phyloP scores from a whole-genome alignment of 345 rosid species.

The Eucalyptus virginea region DNA sequence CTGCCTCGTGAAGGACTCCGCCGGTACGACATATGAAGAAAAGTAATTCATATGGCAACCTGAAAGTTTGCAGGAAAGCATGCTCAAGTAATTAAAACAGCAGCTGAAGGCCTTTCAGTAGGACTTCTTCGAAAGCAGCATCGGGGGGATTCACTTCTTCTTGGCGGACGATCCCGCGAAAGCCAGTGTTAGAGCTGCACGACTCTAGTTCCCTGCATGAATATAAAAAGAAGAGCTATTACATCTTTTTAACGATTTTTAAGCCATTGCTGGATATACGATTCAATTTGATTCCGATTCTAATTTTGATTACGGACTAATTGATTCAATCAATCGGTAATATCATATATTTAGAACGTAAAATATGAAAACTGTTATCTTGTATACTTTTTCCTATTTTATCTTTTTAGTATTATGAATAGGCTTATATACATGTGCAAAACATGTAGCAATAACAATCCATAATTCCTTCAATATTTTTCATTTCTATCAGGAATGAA shows the following conservation, averaged over 20 bases:
- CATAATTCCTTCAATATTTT: neutral
- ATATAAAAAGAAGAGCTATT: no score
- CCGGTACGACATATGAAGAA: fast-evolving
- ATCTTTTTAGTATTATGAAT: no score
- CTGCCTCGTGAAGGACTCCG: no score
- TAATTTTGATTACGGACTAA: neutral
- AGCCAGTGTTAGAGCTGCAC: no score
- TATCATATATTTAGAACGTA: fast-evolving
- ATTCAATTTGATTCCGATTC: neutral
- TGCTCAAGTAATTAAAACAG: neutral
- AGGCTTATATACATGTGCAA: neutral
- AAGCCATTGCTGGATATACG: fast-evolving
- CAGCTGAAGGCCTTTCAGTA: neutral
- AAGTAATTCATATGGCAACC: neutral
- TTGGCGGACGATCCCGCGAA: fast-evolving
- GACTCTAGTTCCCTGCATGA: no score
- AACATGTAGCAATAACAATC: no score
- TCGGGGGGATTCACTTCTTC: no score
- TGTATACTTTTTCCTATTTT: neutral
- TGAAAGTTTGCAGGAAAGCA: neutral
- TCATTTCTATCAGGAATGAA: fast-evolving
- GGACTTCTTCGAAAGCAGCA: neutral
- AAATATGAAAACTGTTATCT: fast-evolving
- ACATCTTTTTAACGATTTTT: no score
- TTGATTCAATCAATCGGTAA: neutral